Evolutionary conservation across 75 land plant genomes (phyloP), one percentile per base, ranked within the genome.

Genomic region (Picea glauca): DNA sequence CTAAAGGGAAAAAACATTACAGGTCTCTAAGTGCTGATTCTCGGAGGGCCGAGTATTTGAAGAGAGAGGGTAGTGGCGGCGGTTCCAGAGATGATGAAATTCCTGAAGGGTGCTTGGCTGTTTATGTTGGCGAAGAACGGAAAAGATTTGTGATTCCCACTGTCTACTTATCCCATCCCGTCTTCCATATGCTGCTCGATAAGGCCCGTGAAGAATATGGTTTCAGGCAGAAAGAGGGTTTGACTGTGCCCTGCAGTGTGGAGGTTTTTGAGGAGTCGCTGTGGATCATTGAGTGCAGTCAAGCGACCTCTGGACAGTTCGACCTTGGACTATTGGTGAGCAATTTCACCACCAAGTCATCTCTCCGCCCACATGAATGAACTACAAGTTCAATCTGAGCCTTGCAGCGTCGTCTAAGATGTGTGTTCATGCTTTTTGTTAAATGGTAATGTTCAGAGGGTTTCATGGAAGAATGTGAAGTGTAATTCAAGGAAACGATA

Each of bases 131-230:
- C 62, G 61, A 81, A 13, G 88, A 84, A 72, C 62, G 43, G 72
- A 72, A 31, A 20, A 30, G 88, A 77, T 86, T 81, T 72, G 83
- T 88, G 70, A 81, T 91, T 17, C 90, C 88, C 43, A 76, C 78
- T 67, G 73, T 26, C 21, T 86, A 80, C 31, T 62, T 91, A 40
- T 66, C 83, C 57, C 81, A 84, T 75, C 87, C 87, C n/a, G 77
- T 78, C 2, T 91, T 91, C 60, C 31, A 35, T 68, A 80, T 60
- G 77, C 74, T 91, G 78, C 81, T 91, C 83, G 90, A 87, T 60
- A 81, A 56, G 74, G 81, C 81, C n/a, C 83, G 74, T 57, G 93
- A 88, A 58, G 87, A 91, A 57, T 91, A 82, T 65, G 93, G 93
- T 13, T 88, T 80, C 58, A 82, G 86, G 66, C 90, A 88, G 68